phyloP scores from a whole-genome alignment of 805 yeast genomes.

The Teunomyces tritomae region DNA sequence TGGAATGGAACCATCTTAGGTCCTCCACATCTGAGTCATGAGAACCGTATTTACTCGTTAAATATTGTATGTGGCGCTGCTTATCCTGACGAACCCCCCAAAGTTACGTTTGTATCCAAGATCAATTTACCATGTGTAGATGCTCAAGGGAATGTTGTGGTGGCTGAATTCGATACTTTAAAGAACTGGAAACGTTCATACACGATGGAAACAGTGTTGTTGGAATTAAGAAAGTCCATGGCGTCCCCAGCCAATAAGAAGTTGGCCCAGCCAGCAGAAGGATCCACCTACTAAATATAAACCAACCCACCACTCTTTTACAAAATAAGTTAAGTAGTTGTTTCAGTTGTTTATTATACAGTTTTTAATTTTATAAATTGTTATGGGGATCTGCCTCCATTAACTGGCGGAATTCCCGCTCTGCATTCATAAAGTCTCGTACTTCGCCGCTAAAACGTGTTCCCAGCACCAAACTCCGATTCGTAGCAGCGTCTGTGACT shows the following conservation, averaged over 20 bases:
- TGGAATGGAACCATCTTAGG: conserved; percentile 99
- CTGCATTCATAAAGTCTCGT: conserved; percentile 36
- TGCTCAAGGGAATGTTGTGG: conserved; percentile 49
- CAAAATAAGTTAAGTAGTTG: no score
- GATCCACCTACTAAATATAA: conserved; percentile 56
- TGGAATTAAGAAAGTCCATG: conserved; percentile 85
- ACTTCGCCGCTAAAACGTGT: conserved; percentile 25
- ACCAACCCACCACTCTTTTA: no score
- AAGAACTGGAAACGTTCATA: conserved; percentile 85
- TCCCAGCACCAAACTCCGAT: conserved; percentile 22
- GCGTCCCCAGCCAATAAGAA: conserved; percentile 79
- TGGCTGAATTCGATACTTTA: conserved; percentile 58
- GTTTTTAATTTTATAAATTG: not conserved
- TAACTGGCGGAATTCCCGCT: conserved; percentile 33
- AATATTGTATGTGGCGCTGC: conserved; percentile 75
- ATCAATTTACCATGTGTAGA: conserved; percentile 93
- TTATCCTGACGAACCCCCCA: conserved; percentile 90
- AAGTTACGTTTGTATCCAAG: conserved; percentile 74
- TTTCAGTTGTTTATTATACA: not conserved
- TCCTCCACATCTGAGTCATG: conserved; percentile 88
- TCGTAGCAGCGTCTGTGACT: conserved; percentile 33
- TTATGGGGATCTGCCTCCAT: conserved; percentile 21
- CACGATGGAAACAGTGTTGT: conserved; percentile 88
- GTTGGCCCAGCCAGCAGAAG: conserved; percentile 89
- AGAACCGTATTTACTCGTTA: conserved; percentile 87